Base-by-base conservation (phyloP, 1,284 basidiomycete species). In the Crucibulum cyathiforme region DNA sequence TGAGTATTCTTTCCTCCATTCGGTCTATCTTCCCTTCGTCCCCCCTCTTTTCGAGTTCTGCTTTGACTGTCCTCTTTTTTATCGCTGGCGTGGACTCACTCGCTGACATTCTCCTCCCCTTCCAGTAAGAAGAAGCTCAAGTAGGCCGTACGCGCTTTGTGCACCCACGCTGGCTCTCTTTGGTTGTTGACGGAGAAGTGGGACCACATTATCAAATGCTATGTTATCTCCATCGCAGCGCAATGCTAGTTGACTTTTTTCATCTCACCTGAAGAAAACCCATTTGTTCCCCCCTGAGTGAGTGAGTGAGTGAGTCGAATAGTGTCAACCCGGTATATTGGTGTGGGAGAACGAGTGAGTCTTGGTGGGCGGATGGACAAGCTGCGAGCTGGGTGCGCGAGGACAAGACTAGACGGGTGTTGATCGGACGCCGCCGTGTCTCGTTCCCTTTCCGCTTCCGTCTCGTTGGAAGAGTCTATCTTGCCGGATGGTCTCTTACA, bases 81-180 rank as follows among this genome's bases (percentile, higher is more conserved):
- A 31, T 31, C 31, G 31, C n/a, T 43, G 35, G 17, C 47, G 15
- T 15, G 7, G 17, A 45, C 47, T 38, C 43, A 46, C 17, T 63
- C 13, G 59, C 54, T 24, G 39, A 58, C 51, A 54, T 57, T 37
- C 54, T 35, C 47, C 57, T 56, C 48, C 41, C 35, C 61, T 59
- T 61, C 67, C 68, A 92, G 90, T 57, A 92, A 95, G 89, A 96
- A 95, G 90, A 98, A 98, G 87, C 86, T 97, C 78, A 98, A 96
- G 89, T 95, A 95, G 85, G 88, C 38, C 38, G 12, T 54, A 35
- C 19, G 53, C 36, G 36, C 51, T 45, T 19, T 5, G 5, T 31
- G 31, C 31, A 31, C 31, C 31, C 31, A 31, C 47, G 6, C 31
- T 49, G 41, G 41, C 15, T 19, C 10, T 45, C 15, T 19, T 45